Evolutionary conservation across 2,329 filamentous ascomycete species (phyloP).

Genomic region (Lasiodiplodia gonubiensis): DNA sequence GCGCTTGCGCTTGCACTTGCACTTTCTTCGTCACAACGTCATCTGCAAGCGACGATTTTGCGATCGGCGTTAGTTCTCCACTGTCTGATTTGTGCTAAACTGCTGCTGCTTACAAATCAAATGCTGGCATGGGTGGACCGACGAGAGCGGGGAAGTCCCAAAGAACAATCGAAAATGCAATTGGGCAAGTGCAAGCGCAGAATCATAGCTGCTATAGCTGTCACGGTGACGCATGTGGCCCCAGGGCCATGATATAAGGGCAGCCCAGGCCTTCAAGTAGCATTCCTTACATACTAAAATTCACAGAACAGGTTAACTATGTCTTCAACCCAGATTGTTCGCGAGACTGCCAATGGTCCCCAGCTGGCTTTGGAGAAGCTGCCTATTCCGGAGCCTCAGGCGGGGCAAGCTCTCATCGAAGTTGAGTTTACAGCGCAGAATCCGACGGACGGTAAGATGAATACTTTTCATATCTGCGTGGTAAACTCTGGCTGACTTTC

Average conservation of each 20-base stretch:
- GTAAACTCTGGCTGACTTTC: neutral
- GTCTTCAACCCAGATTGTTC: constrained; percentile 1
- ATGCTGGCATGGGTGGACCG: neutral
- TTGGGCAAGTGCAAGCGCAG: neutral
- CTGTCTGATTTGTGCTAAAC: neutral
- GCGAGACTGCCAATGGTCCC: neutral
- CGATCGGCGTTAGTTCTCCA: neutral
- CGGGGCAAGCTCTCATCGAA: constrained; percentile 31
- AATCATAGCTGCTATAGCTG: neutral
- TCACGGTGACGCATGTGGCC: neutral
- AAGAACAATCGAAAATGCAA: no score
- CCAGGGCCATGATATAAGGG: neutral
- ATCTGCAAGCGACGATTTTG: neutral
- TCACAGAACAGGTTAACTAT: no score
- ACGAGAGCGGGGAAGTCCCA: no score
- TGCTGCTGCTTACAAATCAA: neutral
- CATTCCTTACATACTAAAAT: no score
- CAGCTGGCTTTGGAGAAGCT: neutral
- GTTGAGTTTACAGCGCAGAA: constrained; percentile 34
- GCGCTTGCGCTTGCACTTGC: neutral
- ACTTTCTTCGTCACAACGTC: no score
- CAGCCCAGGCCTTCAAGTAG: no score
- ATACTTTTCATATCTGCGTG: no score
- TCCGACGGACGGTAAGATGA: constrained; percentile 34
- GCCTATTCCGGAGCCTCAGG: neutral